Conservation (phyloP, 176 grass and related monocot species). For the Rhynchospora pubera region DNA sequence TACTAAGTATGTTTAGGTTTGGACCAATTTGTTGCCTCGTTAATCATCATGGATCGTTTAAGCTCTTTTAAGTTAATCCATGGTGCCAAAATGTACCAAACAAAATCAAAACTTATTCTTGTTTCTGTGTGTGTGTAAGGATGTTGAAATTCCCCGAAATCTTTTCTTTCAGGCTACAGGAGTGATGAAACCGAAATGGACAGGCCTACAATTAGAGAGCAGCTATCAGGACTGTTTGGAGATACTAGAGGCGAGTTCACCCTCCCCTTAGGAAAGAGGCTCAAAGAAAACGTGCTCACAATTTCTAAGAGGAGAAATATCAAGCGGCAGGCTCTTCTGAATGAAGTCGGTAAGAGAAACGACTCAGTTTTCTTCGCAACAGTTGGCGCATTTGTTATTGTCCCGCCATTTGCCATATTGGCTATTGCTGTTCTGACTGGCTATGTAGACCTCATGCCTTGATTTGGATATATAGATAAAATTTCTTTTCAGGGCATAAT, state of each 20-base stretch:
- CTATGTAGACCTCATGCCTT: constrained; percentile 79
- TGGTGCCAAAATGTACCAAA: neutral
- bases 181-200: constrained; percentile 11
- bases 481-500: constrained; percentile 10
- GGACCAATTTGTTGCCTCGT: neutral
- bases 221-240: constrained; percentile 39
- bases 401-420: constrained; percentile 67
- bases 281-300: constrained; percentile 56
- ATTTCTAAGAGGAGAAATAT: constrained; percentile 81
- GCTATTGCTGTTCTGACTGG: constrained; percentile 69
- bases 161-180: constrained; percentile 21
- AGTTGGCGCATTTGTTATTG: constrained; percentile 64
- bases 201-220: constrained; percentile 48
- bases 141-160: neutral
- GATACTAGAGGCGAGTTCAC: constrained; percentile 63
- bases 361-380: constrained; percentile 83
- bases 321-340: constrained; percentile 77
- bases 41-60: neutral
- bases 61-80: neutral
- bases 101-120: neutral
- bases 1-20: neutral
- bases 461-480: constrained; percentile 18
- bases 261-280: constrained; percentile 64
- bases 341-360: constrained; percentile 56
- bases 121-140: neutral